A percentile compares a stretch with the other conserved stretches of the same genome.
phyloP scores from a whole-genome alignment of 225 moss, liverwort and hornwort genomes.

The Physcomitrium patens region DNA sequence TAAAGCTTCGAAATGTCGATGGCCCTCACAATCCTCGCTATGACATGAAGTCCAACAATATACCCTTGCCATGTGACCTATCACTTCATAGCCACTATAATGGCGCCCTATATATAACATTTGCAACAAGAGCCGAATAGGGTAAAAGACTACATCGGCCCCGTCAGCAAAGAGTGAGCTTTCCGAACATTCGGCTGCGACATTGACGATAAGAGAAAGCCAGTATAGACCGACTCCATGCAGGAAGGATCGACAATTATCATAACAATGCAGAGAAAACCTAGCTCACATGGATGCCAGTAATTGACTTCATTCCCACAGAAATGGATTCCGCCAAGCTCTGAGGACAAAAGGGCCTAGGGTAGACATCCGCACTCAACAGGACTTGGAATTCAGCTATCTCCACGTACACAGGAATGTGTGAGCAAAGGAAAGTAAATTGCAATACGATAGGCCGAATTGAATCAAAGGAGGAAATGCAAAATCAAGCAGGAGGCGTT shows the following conservation, averaged over 20 bases:
- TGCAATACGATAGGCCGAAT: conserved; percentile 32
- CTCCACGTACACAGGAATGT: conserved; percentile 4
- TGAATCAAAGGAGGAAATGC: not conserved
- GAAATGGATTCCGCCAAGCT: conserved; percentile 28
- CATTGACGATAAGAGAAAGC: conserved; percentile 24
- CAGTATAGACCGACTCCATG: conserved; percentile 4
- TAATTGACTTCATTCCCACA: conserved; percentile 18
- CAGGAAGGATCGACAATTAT: conserved; percentile 22
- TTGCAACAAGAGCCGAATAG: conserved; percentile 19
- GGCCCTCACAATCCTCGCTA: not conserved
- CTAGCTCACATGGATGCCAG: conserved; percentile 30
- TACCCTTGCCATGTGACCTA: conserved; percentile 3
- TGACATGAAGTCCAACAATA: conserved; percentile 12
- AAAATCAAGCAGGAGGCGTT: conserved; percentile 17
- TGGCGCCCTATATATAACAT: conserved; percentile 16
- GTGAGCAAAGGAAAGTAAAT: conserved; percentile 26
- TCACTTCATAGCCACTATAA: conserved; percentile 28
- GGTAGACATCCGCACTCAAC: conserved; percentile 15
- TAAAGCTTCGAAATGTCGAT: conserved; percentile 14
- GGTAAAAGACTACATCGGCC: conserved; percentile 13
- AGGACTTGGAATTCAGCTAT: conserved; percentile 14
- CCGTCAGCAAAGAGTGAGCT: conserved; percentile 9
- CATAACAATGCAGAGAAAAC: conserved; percentile 36
- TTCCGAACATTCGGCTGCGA: conserved; percentile 21
- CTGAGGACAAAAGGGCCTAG: conserved; percentile 5